These are phyloP conservation scores for Plasmodium vivax DNA, from an alignment of 169 alveolate species.

Conservation along the genomic window DNA sequence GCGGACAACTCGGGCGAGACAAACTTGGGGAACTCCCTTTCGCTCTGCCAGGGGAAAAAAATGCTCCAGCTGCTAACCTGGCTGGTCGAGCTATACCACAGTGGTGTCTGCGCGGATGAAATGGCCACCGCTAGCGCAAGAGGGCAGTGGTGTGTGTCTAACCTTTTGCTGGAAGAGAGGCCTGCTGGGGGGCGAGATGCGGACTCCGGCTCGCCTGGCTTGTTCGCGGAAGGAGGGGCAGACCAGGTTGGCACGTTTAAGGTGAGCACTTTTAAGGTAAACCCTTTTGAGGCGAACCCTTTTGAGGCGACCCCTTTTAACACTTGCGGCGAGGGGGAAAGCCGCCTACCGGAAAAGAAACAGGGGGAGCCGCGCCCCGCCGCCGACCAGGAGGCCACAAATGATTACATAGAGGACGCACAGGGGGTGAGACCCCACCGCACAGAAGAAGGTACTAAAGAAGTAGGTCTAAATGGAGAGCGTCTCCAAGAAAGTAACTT, in stretches of 20 bases:
- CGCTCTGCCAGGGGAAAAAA: slow-evolving; percentile 13
- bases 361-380: neutral
- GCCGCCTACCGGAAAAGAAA: neutral
- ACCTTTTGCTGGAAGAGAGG: neutral
- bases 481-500: neutral
- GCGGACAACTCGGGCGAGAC: neutral
- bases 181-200: neutral
- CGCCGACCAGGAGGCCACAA: neutral
- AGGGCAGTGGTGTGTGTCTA: neutral
- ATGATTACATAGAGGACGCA: neutral
- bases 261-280: neutral
- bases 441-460: neutral
- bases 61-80: slow-evolving; percentile 15
- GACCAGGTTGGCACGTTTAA: neutral
- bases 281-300: neutral
- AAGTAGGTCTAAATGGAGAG: neutral
- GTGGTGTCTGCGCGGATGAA: neutral
- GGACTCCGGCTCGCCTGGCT: neutral
- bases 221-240: neutral
- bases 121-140: neutral
- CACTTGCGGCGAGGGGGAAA: neutral
- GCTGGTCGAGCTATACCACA: neutral
- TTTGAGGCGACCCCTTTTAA: neutral
- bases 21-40: slow-evolving; percentile 1
- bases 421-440: neutral